Evolutionary conservation across 2,329 filamentous ascomycete genomes (phyloP).

Genomic region (Fusarium brevicatenulatum): DNA sequence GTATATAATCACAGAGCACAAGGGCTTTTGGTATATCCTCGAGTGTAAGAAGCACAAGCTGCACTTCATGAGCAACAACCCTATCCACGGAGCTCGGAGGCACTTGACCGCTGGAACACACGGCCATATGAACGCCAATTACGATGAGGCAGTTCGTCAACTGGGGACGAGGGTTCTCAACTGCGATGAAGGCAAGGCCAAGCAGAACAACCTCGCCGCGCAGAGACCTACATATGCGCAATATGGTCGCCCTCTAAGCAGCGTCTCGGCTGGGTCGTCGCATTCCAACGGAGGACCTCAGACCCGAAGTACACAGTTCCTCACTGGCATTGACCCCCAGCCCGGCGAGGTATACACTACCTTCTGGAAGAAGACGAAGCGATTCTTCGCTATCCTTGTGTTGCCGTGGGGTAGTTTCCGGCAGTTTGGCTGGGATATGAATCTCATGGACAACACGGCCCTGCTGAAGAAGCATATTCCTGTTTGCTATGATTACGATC

Average conservation of each 20-base stretch:
- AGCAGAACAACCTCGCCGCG: not conserved
- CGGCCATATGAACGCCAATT: not conserved
- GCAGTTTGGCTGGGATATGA: not conserved
- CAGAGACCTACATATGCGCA: not conserved
- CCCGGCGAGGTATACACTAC: slow-evolving; percentile 6
- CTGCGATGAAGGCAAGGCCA: not conserved
- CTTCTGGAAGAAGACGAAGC: not conserved
- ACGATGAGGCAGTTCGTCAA: not conserved
- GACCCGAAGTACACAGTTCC: not conserved
- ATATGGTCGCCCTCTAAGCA: not conserved
- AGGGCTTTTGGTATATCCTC: slow-evolving; percentile 8
- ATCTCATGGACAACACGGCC: not conserved
- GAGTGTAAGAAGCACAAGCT: not conserved
- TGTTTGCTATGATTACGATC: not conserved
- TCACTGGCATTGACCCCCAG: not conserved
- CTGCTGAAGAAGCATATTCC: not conserved
- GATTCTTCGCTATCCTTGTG: not conserved
- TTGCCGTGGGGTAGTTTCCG: not conserved
- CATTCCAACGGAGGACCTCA: not conserved
- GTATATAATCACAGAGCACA: not conserved
- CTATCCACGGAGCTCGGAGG: not conserved
- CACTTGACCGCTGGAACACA: not conserved
- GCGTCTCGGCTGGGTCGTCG: not conserved
- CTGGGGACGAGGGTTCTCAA: accelerated
- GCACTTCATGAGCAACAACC: not conserved